These are phyloP conservation scores for Bretziella fagacearum DNA, from an alignment of 2,329 filamentous ascomycete species.

Conservation along the genomic window DNA sequence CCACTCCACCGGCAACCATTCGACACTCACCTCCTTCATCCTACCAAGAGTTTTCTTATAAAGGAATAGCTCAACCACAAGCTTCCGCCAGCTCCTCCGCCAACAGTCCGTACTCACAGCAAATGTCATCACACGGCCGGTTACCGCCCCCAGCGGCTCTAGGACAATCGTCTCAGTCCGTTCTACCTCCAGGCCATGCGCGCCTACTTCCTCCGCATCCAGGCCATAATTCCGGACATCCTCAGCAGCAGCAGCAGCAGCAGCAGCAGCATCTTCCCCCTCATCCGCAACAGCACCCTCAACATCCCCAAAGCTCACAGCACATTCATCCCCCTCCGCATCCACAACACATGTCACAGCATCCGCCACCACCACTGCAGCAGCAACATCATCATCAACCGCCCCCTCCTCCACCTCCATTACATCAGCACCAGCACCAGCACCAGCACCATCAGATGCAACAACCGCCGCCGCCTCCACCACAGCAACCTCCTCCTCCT, in stretches of 20 bases:
- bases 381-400: conserved; percentile 16
- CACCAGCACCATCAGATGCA: conserved; percentile 16
- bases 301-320: conserved; percentile 12
- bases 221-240: conserved; percentile 18
- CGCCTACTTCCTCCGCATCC: conserved; percentile 16
- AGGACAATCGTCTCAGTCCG: conserved; percentile 36
- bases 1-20: conserved; percentile 38
- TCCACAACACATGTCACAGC: conserved; percentile 2
- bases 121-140: conserved; percentile 56
- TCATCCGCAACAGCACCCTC: neutral
- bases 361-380: conserved; percentile 10
- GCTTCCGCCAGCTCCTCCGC: conserved; percentile 26
- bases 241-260: conserved; percentile 13
- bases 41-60: conserved; percentile 30
- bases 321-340: conserved; percentile 7
- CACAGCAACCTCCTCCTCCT: conserved; percentile 19
- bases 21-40: conserved; percentile 38
- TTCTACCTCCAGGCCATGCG: conserved; percentile 16
- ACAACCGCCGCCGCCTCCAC: neutral
- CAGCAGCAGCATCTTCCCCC: conserved; percentile 13
- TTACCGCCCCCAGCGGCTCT: conserved; percentile 52
- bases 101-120: conserved; percentile 23
- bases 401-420: conserved; percentile 20
- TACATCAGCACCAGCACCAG: conserved; percentile 20
- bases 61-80: conserved; percentile 24